Evolutionary conservation across 352 stramenopile genomes (phyloP).

Genomic region (Pythium guiyangense): DNA sequence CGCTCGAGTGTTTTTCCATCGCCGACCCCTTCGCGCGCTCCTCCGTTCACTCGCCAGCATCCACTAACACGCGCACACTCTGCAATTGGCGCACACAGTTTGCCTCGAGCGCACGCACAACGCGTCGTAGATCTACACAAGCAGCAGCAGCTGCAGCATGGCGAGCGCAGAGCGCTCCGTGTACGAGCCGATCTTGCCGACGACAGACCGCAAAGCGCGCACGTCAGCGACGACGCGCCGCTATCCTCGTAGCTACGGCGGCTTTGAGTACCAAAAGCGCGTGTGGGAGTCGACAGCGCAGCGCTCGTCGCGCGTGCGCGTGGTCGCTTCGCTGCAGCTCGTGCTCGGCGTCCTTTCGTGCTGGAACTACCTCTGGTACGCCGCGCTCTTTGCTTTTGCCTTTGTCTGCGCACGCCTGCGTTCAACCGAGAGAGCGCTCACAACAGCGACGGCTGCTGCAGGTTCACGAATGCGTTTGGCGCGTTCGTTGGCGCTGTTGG

Average conservation of each 20-base stretch:
- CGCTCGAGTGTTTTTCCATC: too few relatives aligned
- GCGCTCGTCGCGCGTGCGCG: slow-evolving; percentile 60
- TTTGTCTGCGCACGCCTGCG: neutral
- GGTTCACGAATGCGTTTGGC: slow-evolving; percentile 71
- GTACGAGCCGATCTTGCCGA: slow-evolving; percentile 11
- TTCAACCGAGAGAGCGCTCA: neutral
- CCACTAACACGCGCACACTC: too few relatives aligned
- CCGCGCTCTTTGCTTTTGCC: neutral
- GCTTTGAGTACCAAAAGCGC: slow-evolving; percentile 79
- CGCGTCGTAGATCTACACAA: too few relatives aligned
- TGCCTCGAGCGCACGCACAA: too few relatives aligned
- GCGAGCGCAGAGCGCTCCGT: slow-evolving; percentile 3
- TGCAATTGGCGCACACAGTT: too few relatives aligned
- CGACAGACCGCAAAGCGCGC: neutral
- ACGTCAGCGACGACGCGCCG: neutral
- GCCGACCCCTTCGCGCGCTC: too few relatives aligned
- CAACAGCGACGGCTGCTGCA: slow-evolving; percentile 5
- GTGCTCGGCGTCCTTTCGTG: slow-evolving; percentile 47
- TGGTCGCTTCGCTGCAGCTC: slow-evolving; percentile 58
- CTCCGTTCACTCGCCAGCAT: too few relatives aligned
- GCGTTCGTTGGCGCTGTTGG: slow-evolving; percentile 61
- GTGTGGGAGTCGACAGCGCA: slow-evolving; percentile 56
- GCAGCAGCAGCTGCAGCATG: neutral
- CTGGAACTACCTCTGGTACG: slow-evolving; percentile 71
- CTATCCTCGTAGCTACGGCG: slow-evolving; percentile 33